phyloP scores from a whole-genome alignment of 768 basidiomycete species.

The Mycena maculata region DNA sequence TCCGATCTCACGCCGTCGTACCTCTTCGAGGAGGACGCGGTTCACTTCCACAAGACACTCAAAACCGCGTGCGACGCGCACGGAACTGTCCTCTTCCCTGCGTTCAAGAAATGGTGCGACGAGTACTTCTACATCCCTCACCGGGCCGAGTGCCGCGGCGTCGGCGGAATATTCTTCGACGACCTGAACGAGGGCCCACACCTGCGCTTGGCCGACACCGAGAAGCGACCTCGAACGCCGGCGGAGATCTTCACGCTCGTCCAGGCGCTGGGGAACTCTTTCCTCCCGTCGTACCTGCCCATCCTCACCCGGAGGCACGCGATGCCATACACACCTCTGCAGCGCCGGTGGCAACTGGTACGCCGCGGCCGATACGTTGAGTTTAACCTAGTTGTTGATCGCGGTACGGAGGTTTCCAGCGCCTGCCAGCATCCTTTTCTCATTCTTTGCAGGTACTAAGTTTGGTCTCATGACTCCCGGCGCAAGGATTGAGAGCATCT shows the following conservation, averaged over 20 bases:
- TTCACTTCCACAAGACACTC: constrained; percentile 86
- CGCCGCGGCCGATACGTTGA: constrained; percentile 95
- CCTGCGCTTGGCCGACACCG: constrained; percentile 61
- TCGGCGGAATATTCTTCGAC: constrained; percentile 98
- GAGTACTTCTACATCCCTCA: constrained; percentile 96
- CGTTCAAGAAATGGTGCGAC: constrained; percentile 97
- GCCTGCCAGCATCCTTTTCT: too few species aligned
- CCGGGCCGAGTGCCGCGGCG: constrained; percentile 84
- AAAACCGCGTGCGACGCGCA: constrained; percentile 82
- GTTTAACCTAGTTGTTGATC: constrained; percentile 89
- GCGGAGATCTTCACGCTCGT: constrained; percentile 85
- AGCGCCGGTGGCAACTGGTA: constrained; percentile 93
- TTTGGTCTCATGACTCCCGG: constrained; percentile 89
- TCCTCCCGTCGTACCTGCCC: constrained; percentile 91
- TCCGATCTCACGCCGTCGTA: constrained; percentile 95
- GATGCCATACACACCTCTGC: constrained; percentile 68
- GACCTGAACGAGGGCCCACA: constrained; percentile 82
- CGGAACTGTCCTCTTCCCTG: constrained; percentile 72
- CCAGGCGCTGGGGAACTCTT: constrained; percentile 77
- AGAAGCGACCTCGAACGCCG: constrained; percentile 62
- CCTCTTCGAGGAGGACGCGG: constrained; percentile 87
- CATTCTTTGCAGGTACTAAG: constrained; percentile 59
- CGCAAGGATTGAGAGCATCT: constrained; percentile 88
- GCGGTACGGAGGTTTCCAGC: constrained; percentile 55
- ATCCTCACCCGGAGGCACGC: constrained; percentile 72